Percentiles rank a stretch among this genome's conserved stretches.
phyloP scores from a whole-genome alignment of 2,329 filamentous ascomycete species.

The Aspergillus versicolor region DNA sequence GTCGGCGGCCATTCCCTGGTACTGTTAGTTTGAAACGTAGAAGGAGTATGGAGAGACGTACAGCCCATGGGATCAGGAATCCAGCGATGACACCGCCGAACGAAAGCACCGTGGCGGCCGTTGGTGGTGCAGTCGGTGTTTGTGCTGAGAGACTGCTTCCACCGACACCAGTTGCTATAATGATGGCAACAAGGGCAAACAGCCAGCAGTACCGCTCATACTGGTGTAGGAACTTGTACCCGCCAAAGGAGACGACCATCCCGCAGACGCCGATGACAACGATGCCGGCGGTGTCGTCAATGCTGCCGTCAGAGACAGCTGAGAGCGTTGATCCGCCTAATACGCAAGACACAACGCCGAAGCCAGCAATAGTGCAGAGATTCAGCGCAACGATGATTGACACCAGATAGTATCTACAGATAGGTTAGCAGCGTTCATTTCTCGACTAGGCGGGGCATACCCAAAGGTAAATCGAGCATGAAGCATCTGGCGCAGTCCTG shows the following conservation, averaged over 20 bases:
- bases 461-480: conserved; percentile 11
- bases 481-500: conserved; percentile 10
- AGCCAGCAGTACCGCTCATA: conserved; percentile 14
- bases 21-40: neutral
- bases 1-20: conserved; percentile 10
- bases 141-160: neutral
- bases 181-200: conserved; percentile 7
- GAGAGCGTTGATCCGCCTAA: conserved; percentile 5
- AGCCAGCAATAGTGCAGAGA: conserved; percentile 10
- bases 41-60: neutral
- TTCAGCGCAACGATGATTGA: conserved; percentile 8
- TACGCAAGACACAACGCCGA: conserved; percentile 6
- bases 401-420: neutral
- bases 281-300: conserved; percentile 10
- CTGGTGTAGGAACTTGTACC: conserved; percentile 11
- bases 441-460: neutral
- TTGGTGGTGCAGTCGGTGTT: conserved; percentile 2
- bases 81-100: conserved; percentile 12
- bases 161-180: conserved; percentile 9
- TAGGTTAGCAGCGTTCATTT: neutral
- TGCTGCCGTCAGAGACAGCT: conserved; percentile 7
- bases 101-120: conserved; percentile 3
- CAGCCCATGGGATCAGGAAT: conserved; percentile 12
- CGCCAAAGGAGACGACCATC: conserved; percentile 12
- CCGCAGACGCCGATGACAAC: conserved; percentile 12